Evolutionary conservation across 768 basidiomycete genomes (phyloP).

Genomic region (Leucocoprinus sp.): DNA sequence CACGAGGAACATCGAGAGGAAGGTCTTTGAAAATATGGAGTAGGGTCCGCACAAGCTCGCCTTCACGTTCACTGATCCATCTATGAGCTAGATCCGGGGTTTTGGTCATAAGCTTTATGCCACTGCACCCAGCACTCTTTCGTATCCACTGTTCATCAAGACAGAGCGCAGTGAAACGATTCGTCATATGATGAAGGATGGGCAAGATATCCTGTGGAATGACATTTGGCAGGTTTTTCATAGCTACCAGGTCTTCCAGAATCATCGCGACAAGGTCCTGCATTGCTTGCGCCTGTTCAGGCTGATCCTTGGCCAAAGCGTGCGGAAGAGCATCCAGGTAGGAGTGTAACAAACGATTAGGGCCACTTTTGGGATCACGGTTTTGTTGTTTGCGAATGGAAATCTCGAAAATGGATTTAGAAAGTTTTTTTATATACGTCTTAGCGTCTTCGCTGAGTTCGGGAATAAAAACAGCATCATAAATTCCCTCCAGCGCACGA

Average conservation of each 20-base stretch:
- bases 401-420: slow-evolving; percentile 60
- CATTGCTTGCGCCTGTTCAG: slow-evolving; percentile 52
- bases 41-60: slow-evolving; percentile 84
- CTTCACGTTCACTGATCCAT: slow-evolving; percentile 82
- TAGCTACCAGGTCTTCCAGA: slow-evolving; percentile 55
- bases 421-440: slow-evolving; percentile 59
- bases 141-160: slow-evolving; percentile 86
- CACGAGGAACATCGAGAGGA: slow-evolving; percentile 78
- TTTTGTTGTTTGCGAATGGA: slow-evolving; percentile 60
- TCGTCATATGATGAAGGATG: slow-evolving; percentile 75
- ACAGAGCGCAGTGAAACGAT: slow-evolving; percentile 78
- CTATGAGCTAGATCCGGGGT: slow-evolving; percentile 63
- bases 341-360: slow-evolving; percentile 52
- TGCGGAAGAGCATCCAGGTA: slow-evolving; percentile 79
- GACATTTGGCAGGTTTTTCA: slow-evolving; percentile 40
- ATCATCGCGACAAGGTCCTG: slow-evolving; percentile 53
- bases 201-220: slow-evolving; percentile 48
- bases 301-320: slow-evolving; percentile 60
- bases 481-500: slow-evolving; percentile 63
- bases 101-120: slow-evolving; percentile 72
- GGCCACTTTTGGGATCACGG: slow-evolving; percentile 46
- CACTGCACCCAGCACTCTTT: slow-evolving; percentile 84
- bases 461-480: slow-evolving; percentile 63
- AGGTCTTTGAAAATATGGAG: slow-evolving; percentile 92
- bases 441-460: slow-evolving; percentile 67